These are phyloP conservation scores for Pythium biforme DNA, from an alignment of 352 stramenopile genomes.

Conservation along the genomic window DNA sequence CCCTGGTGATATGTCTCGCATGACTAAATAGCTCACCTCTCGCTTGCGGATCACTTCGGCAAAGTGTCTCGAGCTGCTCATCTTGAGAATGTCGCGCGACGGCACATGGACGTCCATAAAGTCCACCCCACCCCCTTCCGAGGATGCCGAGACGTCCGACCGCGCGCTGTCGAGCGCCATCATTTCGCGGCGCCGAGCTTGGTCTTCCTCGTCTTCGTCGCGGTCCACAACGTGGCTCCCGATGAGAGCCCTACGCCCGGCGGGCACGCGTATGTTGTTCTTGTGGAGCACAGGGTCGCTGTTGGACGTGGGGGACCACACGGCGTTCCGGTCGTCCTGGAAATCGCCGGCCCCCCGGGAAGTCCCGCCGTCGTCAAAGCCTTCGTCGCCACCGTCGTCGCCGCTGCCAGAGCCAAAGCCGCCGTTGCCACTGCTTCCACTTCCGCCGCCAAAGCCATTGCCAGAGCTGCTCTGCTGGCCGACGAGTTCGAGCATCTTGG, in stretches of 20 bases:
- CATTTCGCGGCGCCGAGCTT: slow-evolving; percentile 1
- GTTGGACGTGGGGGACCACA: slow-evolving; percentile 70
- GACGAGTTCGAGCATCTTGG: slow-evolving; percentile 74
- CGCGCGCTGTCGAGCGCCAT: slow-evolving; percentile 44
- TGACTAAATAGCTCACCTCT: slow-evolving; percentile 44
- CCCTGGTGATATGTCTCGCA: background rate
- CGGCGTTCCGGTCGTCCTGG: slow-evolving; percentile 47
- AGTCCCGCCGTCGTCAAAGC: slow-evolving; percentile 22
- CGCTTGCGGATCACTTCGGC: slow-evolving; percentile 80
- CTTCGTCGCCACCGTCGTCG: slow-evolving; percentile 26
- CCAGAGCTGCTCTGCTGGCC: slow-evolving; percentile 66
- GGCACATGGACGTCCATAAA: slow-evolving; percentile 60
- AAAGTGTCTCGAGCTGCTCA: slow-evolving; percentile 81
- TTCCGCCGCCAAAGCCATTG: slow-evolving; percentile 49
- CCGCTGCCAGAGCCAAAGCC: slow-evolving; percentile 32
- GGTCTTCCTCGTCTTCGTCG: slow-evolving; percentile 28
- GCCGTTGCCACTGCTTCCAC: slow-evolving; percentile 14
- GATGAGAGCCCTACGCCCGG: slow-evolving; percentile 8
- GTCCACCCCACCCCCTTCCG: slow-evolving; percentile 29
- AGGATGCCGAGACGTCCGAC: slow-evolving; percentile 41
- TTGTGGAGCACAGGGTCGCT: slow-evolving; percentile 68
- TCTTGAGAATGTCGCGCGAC: slow-evolving; percentile 83
- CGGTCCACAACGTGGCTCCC: slow-evolving; percentile 25
- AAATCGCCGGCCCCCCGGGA: slow-evolving; percentile 31
- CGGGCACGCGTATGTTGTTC: slow-evolving; percentile 79